These are phyloP conservation scores for Pulveroboletus sp. DNA, from an alignment of 768 basidiomycete genomes.

Conservation along the genomic window DNA sequence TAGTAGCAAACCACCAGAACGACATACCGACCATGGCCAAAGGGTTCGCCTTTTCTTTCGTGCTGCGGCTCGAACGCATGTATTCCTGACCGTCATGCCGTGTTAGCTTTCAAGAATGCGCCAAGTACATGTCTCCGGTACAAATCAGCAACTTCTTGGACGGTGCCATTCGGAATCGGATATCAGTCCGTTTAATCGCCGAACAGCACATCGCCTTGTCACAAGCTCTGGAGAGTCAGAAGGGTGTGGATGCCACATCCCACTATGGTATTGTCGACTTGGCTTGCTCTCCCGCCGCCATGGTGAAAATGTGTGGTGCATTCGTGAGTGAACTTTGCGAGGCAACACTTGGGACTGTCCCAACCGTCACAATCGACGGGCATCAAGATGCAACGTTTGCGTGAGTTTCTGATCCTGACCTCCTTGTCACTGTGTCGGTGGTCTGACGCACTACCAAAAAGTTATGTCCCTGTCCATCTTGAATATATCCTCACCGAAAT, in stretches of 20 bases:
- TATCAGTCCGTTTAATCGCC: conserved; percentile 82
- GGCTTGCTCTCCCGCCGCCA: conserved; percentile 62
- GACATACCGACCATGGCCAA: conserved; percentile 91
- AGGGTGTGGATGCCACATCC: conserved; percentile 27
- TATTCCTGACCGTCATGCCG: background rate
- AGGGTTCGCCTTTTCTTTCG: conserved; percentile 47
- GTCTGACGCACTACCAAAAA: conserved; percentile 35
- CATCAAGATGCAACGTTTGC: conserved; percentile 66
- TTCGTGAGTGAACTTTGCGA: conserved; percentile 83
- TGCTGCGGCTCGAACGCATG: background rate
- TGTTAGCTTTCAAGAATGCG: conserved; percentile 77
- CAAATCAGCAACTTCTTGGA: conserved; percentile 79
- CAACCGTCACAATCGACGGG: conserved; percentile 67
- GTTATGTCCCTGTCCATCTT: conserved; percentile 85
- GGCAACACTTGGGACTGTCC: conserved; percentile 72
- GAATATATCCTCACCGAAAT: conserved; percentile 91
- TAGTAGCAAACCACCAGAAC: conserved; percentile 76
- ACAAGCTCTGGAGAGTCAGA: conserved; percentile 49
- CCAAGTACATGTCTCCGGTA: conserved; percentile 76
- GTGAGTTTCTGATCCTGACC: conserved; percentile 43
- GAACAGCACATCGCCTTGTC: conserved; percentile 89
- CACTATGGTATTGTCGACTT: conserved; percentile 73
- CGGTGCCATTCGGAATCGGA: conserved; percentile 79
- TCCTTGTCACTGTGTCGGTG: conserved; percentile 1
- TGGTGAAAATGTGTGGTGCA: conserved; percentile 77